Base-by-base conservation (phyloP, 495 filamentous ascomycete genomes). In the Aspergillus incahuasiensis region DNA sequence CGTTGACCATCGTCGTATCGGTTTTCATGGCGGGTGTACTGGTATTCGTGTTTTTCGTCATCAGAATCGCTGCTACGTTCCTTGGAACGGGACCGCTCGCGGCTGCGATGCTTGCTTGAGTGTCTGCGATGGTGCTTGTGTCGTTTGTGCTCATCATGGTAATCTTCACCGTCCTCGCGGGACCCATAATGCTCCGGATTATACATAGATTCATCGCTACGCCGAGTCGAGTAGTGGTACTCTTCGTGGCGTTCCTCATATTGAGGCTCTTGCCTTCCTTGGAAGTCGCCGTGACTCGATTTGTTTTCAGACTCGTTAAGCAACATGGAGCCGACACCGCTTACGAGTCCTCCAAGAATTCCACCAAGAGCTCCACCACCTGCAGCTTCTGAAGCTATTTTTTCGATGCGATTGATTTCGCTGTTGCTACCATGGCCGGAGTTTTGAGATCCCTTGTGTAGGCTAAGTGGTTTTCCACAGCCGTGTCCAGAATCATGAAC, bases 401-500 rank as follows among this genome's bases (percentile, higher is more conserved):
- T 70, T 39, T 68, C 69, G 30, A 80, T 58, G 13, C 69, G 70
- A 28, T 60, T 56, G 16, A 63, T 55, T 44, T 56, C 57, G n/a
- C 66, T 49, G 18, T 51, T 65, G 46, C 67, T 52, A 13, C 58
- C 54, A 51, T 45, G 57, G 16, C 59, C 61, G 28, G 66, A 68
- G 40, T 67, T 69, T 44, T 68, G 52, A 2, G 69, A 57, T 16
- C 70, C 61, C 30, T 70, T 76, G 24, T 79, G 78, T 66, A 87
- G 79, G 20, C 80, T 71, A 5, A 90, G 65, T 12, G 87, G 85
- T 60, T 86, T 86, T 45, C 89, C 86, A 62, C 90, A 94, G 42
- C 91, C 91, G 68, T 95, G 91, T 21, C 91, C 91, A 34, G 78
- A 82, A 61, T 96, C 91, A 16, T 87, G 72, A n/a, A 90, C 85